A percentile compares a stretch with the other conserved stretches of the same genome.
phyloP scores from a whole-genome alignment of 345 rosid species.

The Punica granatum region DNA sequence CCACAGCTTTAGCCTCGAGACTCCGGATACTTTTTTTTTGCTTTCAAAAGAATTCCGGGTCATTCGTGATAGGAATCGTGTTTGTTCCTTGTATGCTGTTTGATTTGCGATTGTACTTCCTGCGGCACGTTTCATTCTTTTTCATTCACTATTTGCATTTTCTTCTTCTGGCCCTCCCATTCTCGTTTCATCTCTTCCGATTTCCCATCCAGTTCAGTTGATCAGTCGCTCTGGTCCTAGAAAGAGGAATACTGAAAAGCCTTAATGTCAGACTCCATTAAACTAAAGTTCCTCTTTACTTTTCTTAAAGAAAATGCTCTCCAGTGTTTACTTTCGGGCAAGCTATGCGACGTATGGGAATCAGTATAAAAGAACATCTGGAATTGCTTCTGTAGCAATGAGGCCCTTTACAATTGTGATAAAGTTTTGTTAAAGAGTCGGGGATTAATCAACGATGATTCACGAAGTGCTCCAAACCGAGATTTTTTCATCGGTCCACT shows the following conservation, averaged over 20 bases:
- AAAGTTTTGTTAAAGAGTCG: background rate
- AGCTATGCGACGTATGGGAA: background rate
- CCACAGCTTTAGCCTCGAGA: background rate
- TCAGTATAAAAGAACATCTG: background rate
- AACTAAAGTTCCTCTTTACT: background rate
- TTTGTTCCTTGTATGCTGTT: no score
- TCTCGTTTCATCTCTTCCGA: no score
- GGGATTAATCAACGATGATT: background rate
- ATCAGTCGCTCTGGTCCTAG: background rate
- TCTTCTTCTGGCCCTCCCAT: no score
- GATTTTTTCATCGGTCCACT: background rate
- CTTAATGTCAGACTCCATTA: background rate
- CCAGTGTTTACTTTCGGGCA: background rate
- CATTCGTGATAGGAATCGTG: background rate
- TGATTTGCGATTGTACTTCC: no score
- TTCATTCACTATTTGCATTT: no score
- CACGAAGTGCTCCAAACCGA: background rate
- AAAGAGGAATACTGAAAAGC: no score
- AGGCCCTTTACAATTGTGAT: background rate
- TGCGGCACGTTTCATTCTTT: no score
- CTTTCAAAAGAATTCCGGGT: background rate
- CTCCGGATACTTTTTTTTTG: background rate
- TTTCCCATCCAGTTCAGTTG: background rate
- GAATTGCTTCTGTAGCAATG: background rate
- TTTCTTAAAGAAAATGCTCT: background rate